Base-by-base conservation (phyloP, 306 rosid species). In the Crotalaria pallida region DNA sequence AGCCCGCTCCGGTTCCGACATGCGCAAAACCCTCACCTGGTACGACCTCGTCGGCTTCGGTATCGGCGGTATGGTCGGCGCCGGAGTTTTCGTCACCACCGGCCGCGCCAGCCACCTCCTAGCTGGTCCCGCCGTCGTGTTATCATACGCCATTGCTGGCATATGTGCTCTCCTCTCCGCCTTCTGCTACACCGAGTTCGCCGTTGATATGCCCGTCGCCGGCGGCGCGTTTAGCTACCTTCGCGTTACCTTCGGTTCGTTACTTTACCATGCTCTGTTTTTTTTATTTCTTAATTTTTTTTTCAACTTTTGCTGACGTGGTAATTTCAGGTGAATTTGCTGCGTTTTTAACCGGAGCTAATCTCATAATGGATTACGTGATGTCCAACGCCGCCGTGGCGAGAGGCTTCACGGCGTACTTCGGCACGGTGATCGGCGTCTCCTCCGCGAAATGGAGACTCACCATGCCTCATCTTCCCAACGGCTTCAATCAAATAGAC, bases 201-300 rank as follows among this genome's bases (percentile, higher is more conserved):
- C 98, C 21, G 98, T 93, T 50, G 89, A 90, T 57, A 86, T 93
- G 90, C 98, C 98, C 1, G 92, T 93, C 21, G 97, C 98, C 34
- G 97, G 98, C 27, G 98, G 98, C 3, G 98, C 98, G 61, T 93
- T 93, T 78, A 90, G 98, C 81, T 93, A 90, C 79, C 96, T 93
- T 36, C 97, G 98, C 24, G 86, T 90, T 74, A 93, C 98, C 1
- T 93, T 93, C 71, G 97, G 94, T 86, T 13, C 34, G 72, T 17
- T 1, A 0, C 1, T 36, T 67, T 5, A 7, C 55, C 38, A 21
- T 12, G 3, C 1, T 19, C n/a, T 6, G n/a, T 31, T 29, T 31
- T 31, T 31, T 31, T 5, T 31, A 1, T 31, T 31, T 31, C 6
- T 31, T 31, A 31, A 4, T 4, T 8, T 26, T 53, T 2, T 3